phyloP scores from a whole-genome alignment of 257 asterid species.

The Rubia yunnanensis region DNA sequence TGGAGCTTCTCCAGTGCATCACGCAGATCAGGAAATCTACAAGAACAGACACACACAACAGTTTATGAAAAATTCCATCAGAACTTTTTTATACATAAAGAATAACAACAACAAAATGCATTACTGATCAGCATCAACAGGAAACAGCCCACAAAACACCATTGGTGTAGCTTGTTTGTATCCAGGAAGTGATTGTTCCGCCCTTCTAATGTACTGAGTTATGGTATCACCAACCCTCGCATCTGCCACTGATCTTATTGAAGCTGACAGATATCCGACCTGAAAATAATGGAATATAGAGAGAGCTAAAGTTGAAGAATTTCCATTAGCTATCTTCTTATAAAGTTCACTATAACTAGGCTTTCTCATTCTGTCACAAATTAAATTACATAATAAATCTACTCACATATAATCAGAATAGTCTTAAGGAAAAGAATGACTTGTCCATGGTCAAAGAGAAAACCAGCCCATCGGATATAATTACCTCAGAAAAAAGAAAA shows the following conservation, averaged over 20 bases:
- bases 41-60: slow-evolving; percentile 10
- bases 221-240: slow-evolving; percentile 99
- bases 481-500: not conserved
- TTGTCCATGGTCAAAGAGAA: not conserved
- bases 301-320: not conserved
- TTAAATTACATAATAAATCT: not conserved
- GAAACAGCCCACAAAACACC: slow-evolving; percentile 99
- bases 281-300: slow-evolving; percentile 20
- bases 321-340: not conserved
- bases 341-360: not conserved
- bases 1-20: slow-evolving; percentile 95
- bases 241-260: slow-evolving; percentile 95
- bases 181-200: slow-evolving; percentile 83
- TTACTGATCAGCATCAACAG: slow-evolving; percentile 97
- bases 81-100: not conserved
- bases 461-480: not conserved
- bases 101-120: not conserved
- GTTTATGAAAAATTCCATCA: slow-evolving; percentile 8
- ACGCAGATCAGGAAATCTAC: slow-evolving; percentile 81
- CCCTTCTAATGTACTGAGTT: slow-evolving; percentile 70
- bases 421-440: not conserved
- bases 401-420: not conserved
- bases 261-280: slow-evolving; percentile 97
- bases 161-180: slow-evolving; percentile 96
- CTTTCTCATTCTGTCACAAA: not conserved